A percentile compares a stretch with the other conserved stretches of the same genome.
Evolutionary conservation across 1,284 basidiomycete species (phyloP).

Genomic region (Takashimella koratensis): DNA sequence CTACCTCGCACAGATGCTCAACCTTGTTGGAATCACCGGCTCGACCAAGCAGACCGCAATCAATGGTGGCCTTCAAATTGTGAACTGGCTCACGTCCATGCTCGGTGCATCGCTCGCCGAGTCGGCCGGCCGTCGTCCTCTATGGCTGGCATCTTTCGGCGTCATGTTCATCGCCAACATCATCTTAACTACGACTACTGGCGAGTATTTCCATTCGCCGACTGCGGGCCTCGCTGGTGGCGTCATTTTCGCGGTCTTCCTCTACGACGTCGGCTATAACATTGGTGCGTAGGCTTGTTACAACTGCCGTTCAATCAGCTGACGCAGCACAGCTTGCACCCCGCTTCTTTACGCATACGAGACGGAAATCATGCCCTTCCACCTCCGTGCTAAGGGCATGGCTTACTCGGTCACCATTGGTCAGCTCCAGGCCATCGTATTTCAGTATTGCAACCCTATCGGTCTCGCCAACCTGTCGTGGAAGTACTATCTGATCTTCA

Average conservation of each 20-base stretch:
- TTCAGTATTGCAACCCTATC: constrained; percentile 72
- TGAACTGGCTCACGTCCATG: constrained; percentile 10
- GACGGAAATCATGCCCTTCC: constrained; percentile 30
- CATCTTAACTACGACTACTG: constrained; percentile 7
- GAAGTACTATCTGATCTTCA: constrained; percentile 56
- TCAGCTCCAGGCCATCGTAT: constrained; percentile 15
- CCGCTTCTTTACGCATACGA: constrained; percentile 13
- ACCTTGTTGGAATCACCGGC: constrained; percentile 14
- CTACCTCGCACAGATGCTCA: constrained; percentile 13
- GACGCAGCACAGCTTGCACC: constrained; percentile 2
- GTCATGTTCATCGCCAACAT: constrained; percentile 12
- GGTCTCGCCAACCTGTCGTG: constrained; percentile 60
- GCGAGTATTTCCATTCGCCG: constrained; percentile 7
- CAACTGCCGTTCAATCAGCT: too few relatives aligned
- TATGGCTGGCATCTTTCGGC: constrained; percentile 11
- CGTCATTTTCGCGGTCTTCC: constrained; percentile 18
- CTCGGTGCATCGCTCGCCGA: constrained; percentile 5
- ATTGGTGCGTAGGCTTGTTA: constrained; percentile 4
- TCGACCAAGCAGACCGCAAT: constrained; percentile 10
- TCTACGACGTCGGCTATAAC: constrained; percentile 13
- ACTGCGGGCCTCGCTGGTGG: constrained; percentile 4
- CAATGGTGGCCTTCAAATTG: constrained; percentile 18
- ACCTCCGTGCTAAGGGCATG: constrained; percentile 28
- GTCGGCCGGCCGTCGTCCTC: constrained; percentile 9
- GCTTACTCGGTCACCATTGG: constrained; percentile 12